Conservation (phyloP, 306 rosid genomes). For the Morella rubra region DNA sequence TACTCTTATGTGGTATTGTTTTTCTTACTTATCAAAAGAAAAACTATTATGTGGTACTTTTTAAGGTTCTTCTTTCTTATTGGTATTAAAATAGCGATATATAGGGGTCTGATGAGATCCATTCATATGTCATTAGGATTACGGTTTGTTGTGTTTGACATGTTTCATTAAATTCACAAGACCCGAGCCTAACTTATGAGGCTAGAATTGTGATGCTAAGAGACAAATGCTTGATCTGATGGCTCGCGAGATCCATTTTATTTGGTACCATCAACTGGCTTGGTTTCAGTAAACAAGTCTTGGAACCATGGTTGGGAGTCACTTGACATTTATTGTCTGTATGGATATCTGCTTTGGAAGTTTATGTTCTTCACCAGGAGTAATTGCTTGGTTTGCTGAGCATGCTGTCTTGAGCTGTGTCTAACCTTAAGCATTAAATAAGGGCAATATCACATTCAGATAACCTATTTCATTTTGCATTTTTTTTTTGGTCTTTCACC, state of each 20-base stretch:
- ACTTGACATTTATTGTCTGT: background rate
- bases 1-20: background rate
- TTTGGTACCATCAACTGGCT: no score
- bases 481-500: conserved; percentile 2
- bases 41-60: background rate
- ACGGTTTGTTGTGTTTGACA: background rate
- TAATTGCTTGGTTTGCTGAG: background rate
- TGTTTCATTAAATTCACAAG: background rate
- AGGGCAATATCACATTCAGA: conserved; percentile 8
- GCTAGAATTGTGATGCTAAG: background rate
- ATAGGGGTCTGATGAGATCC: background rate
- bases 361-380: background rate
- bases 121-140: background rate
- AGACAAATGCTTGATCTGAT: background rate
- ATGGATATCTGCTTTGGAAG: background rate
- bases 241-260: no score
- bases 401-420: no score
- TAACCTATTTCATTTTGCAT: conserved; percentile 7
- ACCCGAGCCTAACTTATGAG: background rate
- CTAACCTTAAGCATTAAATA: background rate
- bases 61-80: background rate
- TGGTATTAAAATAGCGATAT: background rate
- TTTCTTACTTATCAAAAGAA: no score
- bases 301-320: background rate
- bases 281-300: background rate